Conservation (phyloP, 352 stramenopile genomes). For the Phytophthora litchii region DNA sequence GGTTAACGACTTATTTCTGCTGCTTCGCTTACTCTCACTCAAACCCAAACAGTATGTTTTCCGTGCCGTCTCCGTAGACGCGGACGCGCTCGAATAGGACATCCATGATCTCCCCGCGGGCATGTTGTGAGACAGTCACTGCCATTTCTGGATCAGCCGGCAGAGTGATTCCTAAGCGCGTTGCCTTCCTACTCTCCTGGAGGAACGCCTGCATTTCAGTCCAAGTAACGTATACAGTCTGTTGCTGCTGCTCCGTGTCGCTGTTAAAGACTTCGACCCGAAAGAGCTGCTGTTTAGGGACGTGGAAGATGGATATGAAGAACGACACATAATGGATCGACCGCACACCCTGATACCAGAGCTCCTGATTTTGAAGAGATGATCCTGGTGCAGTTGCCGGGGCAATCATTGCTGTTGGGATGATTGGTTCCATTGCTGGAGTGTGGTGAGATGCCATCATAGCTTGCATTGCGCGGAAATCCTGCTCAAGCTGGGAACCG, state of each 20-base stretch:
- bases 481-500: constrained; percentile 50
- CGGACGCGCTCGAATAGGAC: constrained; percentile 67
- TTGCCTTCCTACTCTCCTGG: constrained; percentile 49
- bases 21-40: constrained; percentile 40
- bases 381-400: constrained; percentile 23
- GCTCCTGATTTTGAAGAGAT: constrained; percentile 49
- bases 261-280: constrained; percentile 82
- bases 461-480: constrained; percentile 48
- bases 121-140: constrained; percentile 16
- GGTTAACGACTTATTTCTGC: constrained; percentile 9
- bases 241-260: constrained; percentile 75
- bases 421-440: constrained; percentile 12
- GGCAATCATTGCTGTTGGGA: constrained; percentile 11
- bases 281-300: constrained; percentile 67
- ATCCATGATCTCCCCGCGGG: constrained; percentile 52
- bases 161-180: constrained; percentile 25
- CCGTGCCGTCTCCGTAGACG: constrained; percentile 56
- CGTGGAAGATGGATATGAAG: constrained; percentile 76
- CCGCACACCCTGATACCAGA: constrained; percentile 78
- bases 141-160: constrained; percentile 26
- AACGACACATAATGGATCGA: constrained; percentile 67
- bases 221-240: constrained; percentile 76
- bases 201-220: constrained; percentile 65
- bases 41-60: constrained; percentile 66
- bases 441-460: constrained; percentile 13